These are phyloP conservation scores for Coprinellus aureogranulatus DNA, from an alignment of 768 basidiomycete genomes.

Conservation along the genomic window DNA sequence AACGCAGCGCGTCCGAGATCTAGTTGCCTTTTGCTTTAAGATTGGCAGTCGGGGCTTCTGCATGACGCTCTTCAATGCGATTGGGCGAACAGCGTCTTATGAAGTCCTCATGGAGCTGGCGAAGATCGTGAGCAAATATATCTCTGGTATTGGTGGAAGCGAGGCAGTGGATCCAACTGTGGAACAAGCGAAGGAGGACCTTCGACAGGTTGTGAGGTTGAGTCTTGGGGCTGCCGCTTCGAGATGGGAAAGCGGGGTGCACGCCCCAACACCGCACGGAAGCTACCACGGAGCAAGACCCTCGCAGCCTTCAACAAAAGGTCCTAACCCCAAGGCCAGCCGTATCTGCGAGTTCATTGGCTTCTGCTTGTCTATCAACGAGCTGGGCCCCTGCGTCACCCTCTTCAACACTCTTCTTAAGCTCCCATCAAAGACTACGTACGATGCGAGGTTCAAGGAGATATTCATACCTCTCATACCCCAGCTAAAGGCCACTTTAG, in stretches of 20 bases:
- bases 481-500: background rate
- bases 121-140: too few species aligned
- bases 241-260: too few species aligned
- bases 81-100: background rate
- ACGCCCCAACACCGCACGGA: too few species aligned
- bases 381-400: background rate
- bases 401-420: background rate
- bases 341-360: slow-evolving; percentile 2
- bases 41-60: background rate
- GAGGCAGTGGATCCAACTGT: too few species aligned
- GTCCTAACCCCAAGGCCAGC: background rate
- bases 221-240: too few species aligned
- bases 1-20: background rate
- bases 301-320: too few species aligned
- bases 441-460: background rate
- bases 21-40: background rate
- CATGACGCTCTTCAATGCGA: background rate
- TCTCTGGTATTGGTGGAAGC: too few species aligned
- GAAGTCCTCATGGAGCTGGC: background rate
- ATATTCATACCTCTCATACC: background rate
- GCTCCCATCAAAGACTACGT: background rate
- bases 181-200: too few species aligned
- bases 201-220: too few species aligned
- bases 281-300: too few species aligned
- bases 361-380: background rate